Evolutionary conservation across 768 basidiomycete genomes (phyloP).

Genomic region (Rhizopogon sp.): DNA sequence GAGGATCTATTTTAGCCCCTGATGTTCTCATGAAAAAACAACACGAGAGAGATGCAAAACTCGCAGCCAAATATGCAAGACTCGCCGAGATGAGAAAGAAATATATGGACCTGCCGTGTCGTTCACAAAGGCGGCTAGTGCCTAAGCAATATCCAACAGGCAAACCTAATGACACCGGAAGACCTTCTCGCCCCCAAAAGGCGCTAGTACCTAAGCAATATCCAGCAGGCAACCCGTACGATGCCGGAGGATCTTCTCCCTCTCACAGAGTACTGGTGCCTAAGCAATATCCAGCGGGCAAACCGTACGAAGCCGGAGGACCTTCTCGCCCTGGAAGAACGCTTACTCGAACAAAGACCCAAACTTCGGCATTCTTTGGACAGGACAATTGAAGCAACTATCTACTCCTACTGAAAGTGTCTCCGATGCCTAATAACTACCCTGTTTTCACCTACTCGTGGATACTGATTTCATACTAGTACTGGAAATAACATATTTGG

Average conservation of each 20-base stretch:
- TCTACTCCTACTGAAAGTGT: neutral
- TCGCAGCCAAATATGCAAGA: neutral
- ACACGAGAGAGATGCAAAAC: no score
- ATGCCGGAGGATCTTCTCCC: neutral
- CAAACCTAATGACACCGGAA: neutral
- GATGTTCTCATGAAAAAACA: constrained; percentile 26
- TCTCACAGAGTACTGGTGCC: constrained; percentile 5
- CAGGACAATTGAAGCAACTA: constrained; percentile 17
- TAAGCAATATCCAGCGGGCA: neutral
- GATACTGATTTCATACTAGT: neutral
- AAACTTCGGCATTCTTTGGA: constrained; percentile 35
- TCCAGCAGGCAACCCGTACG: neutral
- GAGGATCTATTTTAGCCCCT: constrained; percentile 27
- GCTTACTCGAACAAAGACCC: constrained; percentile 11
- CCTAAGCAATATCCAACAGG: constrained; percentile 8
- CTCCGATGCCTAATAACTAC: neutral
- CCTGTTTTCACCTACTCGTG: neutral
- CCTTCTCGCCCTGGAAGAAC: constrained; percentile 7
- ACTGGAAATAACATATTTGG: neutral
- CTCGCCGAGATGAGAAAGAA: neutral
- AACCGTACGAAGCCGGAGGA: neutral
- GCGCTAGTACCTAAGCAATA: neutral
- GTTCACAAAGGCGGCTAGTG: neutral
- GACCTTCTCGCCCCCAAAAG: constrained; percentile 6
- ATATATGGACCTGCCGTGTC: neutral